Base-by-base conservation (phyloP, 2,329 filamentous ascomycete species). In the Thielaviopsis euricoi region DNA sequence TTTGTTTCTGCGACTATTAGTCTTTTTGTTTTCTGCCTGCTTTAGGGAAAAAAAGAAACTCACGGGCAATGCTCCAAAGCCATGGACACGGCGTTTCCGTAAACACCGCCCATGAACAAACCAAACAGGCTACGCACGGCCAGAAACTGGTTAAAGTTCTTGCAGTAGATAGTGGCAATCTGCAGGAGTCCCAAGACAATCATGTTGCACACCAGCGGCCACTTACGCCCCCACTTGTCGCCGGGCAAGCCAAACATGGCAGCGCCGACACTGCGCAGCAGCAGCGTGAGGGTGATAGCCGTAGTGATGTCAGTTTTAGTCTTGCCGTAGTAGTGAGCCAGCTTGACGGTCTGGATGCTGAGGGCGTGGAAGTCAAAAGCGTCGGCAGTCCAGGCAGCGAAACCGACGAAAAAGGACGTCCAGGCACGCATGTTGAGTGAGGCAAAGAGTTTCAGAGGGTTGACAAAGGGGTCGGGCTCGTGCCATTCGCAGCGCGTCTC, bases 281-380 rank as follows among this genome's bases (percentile, higher is more conserved):
- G 76, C 15, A 91, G 74, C 0, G 86, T 89, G 37, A 91, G 72
- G 23, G 82, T 89, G 63, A 89, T 89, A 61, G 84, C 85, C 7
- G 84, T 86, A 2, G 82, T 81, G 64, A 91, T 84, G 57, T 84
- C 75, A 0, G 86, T 87, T 61, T 79, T 80, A 55, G 72, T 73
- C 19, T 69, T 71, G 60, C 64, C 65, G 57, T 76, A 79, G 66
- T 76, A 74, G 48, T 71, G 64, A 53, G 75, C 77, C 23, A 90
- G 73, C 70, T 89, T 88, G 63, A 78, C 77, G 3, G 86, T 87
- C 68, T 89, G 86, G 62, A 91, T 87, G 4, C 83, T 86, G 9
- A 91, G 75, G 25, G 87, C 85, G 69, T 89, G 86, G 67, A 90
- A 91, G 69, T 89, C 87, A 67, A 90, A 91, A 3, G 87, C 86